Evolutionary conservation across 169 alveolate genomes (phyloP), one percentile per base, ranked within the genome.

Genomic region (Babesia bigemina): DNA sequence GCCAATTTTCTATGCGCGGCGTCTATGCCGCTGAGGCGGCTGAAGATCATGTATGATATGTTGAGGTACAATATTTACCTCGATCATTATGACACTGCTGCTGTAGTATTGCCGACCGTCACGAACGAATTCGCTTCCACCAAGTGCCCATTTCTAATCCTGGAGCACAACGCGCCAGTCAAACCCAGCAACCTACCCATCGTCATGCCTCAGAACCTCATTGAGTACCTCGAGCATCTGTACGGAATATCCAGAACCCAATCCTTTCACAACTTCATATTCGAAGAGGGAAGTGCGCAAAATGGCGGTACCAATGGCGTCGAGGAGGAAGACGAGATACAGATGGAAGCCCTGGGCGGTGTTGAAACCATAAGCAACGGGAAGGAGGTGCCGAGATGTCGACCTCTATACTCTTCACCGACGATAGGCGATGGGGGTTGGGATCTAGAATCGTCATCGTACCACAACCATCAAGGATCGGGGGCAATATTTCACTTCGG

Each of bases 201-300:
- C 24, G 33, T 47, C 29, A 67, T 67, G 76, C 76, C 76, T 17
- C 56, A 59, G 22, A 63, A 52, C 22, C 48, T 53, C 16, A 47
- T 39, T 6, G 56, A 61, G 52, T 75, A 45, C 33, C 84, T 33
- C 17, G 19, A 49, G 65, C 58, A 75, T 45, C 42, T 75, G 45
- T 75, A 75, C 36, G 26, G 21, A 6, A 75, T 65, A 19, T 75
- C 84, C 6, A 21, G 84, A 22, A 75, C 84, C 19, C 79, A 75
- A n/a, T 75, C 84, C 9, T 75, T 57, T 50, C 50, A 57, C 76
- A 75, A 75, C 70, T 75, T 75, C 57, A 42, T 75, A 9, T 56
- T 52, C 48, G 75, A 53, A 4, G 67, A 75, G 9, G 63, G 65
- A 1, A 48, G 39, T 21, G 55, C 45, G 26, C 55, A 63, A 17